Conservation (phyloP, 2,329 filamentous ascomycete genomes). For the Pseudogymnoascus sp. region DNA sequence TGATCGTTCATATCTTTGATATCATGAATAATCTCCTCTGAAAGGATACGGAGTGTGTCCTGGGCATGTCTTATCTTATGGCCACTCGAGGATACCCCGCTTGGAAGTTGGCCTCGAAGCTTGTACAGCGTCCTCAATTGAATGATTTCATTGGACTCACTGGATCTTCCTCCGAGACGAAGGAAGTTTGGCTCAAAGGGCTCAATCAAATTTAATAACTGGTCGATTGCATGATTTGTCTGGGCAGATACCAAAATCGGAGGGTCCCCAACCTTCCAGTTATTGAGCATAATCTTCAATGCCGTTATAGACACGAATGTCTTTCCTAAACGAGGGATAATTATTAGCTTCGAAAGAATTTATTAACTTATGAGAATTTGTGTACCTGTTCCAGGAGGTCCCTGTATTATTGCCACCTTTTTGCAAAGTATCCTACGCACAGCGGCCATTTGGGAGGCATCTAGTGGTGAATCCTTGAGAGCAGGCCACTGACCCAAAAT, state of each 20-base stretch:
- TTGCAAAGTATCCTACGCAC: conserved; percentile 63
- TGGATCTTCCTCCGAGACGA: conserved; percentile 38
- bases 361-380: neutral
- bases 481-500: conserved; percentile 47
- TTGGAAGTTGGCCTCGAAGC: neutral
- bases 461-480: conserved; percentile 43
- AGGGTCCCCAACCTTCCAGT: conserved; percentile 45
- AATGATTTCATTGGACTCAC: conserved; percentile 47
- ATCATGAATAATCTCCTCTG: neutral
- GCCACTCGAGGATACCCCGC: neutral
- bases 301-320: conserved; percentile 73
- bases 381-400: conserved; percentile 56
- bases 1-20: conserved; percentile 4
- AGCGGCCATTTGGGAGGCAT: conserved; percentile 62
- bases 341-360: neutral
- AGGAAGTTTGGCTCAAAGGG: conserved; percentile 54
- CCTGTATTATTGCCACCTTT: conserved; percentile 69
- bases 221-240: conserved; percentile 86
- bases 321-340: conserved; percentile 38
- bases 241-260: conserved; percentile 77
- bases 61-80: conserved; percentile 21
- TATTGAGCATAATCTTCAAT: conserved; percentile 56
- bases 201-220: conserved; percentile 48
- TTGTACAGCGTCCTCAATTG: conserved; percentile 56
- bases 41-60: conserved; percentile 9